phyloP scores from a whole-genome alignment of 148 eudicot genomes.

The Beta vulgaris region DNA sequence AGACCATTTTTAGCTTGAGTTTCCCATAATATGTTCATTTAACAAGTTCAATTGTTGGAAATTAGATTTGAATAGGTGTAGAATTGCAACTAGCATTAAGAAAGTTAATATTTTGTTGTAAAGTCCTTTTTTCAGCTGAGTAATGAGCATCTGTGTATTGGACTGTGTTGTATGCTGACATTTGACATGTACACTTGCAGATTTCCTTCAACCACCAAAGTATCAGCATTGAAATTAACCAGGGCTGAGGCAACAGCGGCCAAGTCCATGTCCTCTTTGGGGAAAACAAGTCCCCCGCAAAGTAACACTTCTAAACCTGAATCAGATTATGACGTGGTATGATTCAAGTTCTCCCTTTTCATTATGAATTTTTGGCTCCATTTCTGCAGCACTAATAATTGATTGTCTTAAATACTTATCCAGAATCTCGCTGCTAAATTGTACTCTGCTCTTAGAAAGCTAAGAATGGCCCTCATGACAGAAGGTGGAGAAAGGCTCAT shows the following conservation, averaged over 20 bases:
- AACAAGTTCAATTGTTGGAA: neutral
- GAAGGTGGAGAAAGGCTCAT: conserved; percentile 57
- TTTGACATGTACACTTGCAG: conserved; percentile 35
- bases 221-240: conserved; percentile 44
- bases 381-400: neutral
- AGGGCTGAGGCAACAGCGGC: conserved; percentile 53
- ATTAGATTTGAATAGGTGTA: neutral
- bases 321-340: conserved; percentile 44
- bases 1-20: neutral
- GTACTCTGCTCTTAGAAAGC: conserved; percentile 50
- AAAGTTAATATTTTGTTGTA: neutral
- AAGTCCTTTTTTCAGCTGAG: conserved; percentile 5
- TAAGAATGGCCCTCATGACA: conserved; percentile 50
- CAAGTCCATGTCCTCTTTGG: conserved; percentile 43
- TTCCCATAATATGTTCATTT: conserved; percentile 1
- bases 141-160: neutral
- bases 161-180: conserved; percentile 2
- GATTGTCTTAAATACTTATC: conserved; percentile 8
- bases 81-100: neutral
- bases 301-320: conserved; percentile 40
- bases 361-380: neutral
- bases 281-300: conserved; percentile 45
- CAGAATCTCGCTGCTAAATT: conserved; percentile 71
- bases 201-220: conserved; percentile 55
- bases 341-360: conserved; percentile 10